A percentile compares a stretch with the other conserved stretches of the same genome.
Evolutionary conservation across 768 basidiomycete genomes (phyloP).

Genomic region (Tulasnella sp.): DNA sequence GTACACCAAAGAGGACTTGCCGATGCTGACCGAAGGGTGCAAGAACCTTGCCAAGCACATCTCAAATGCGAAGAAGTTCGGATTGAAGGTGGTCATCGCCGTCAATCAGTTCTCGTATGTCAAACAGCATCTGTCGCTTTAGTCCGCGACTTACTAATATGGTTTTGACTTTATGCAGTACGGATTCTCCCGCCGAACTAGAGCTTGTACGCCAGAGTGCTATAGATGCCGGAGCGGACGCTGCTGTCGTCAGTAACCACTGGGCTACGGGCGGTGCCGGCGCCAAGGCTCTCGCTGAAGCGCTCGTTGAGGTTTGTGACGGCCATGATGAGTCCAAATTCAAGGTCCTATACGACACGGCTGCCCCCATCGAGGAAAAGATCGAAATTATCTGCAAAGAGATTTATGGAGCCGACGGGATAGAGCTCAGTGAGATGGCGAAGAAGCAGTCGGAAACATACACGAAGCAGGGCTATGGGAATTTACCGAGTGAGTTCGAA

Average conservation of each 20-base stretch:
- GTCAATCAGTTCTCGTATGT: conserved; percentile 90
- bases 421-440: conserved; percentile 77
- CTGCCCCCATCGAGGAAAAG: conserved; percentile 77
- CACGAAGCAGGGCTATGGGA: conserved; percentile 75
- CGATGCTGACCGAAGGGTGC: conserved; percentile 81
- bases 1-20: conserved; percentile 88
- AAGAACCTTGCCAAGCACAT: conserved; percentile 91
- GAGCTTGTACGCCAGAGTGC: conserved; percentile 72
- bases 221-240: conserved; percentile 80
- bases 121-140: not conserved
- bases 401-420: conserved; percentile 89
- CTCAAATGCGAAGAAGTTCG: conserved; percentile 89
- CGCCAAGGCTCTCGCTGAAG: conserved; percentile 80
- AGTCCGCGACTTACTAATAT: not conserved
- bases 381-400: conserved; percentile 79
- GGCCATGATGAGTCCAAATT: conserved; percentile 60
- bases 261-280: conserved; percentile 95
- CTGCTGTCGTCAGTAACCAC: conserved; percentile 90
- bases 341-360: conserved; percentile 86
- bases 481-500: conserved; percentile 57
- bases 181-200: conserved; percentile 84
- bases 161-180: conserved; percentile 34
- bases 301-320: conserved; percentile 81
- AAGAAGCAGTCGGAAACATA: conserved; percentile 81
- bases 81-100: conserved; percentile 90